A percentile compares a stretch with the other conserved stretches of the same genome.
These are phyloP conservation scores for Apiotrichum veenhuisii DNA, from an alignment of 1,284 basidiomycete genomes.

Conservation along the genomic window DNA sequence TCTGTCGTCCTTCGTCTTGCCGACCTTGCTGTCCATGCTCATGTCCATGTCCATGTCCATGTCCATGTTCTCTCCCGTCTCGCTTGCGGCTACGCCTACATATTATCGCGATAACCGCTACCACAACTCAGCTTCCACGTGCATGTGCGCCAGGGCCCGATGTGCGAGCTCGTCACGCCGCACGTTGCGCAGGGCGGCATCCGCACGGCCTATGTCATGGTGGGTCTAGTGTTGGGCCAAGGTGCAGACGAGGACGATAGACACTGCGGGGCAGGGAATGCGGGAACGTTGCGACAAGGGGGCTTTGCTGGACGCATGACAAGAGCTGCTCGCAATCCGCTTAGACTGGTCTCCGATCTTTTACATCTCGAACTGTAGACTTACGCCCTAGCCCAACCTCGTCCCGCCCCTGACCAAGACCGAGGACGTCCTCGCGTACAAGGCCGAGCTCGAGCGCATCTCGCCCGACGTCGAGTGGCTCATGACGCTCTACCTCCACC, in stretches of 20 bases:
- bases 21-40: background rate
- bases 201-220: slow-evolving; percentile 94
- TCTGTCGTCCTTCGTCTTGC: background rate
- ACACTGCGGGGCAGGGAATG: too few species aligned
- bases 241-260: too few species aligned
- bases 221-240: slow-evolving; percentile 41
- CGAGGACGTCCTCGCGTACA: slow-evolving; percentile 77
- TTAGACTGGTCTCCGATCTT: background rate
- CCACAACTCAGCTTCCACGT: slow-evolving; percentile 71
- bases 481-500: slow-evolving; percentile 93
- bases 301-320: background rate
- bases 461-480: slow-evolving; percentile 80
- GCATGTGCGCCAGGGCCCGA: slow-evolving; percentile 83
- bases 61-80: background rate
- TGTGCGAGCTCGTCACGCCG: slow-evolving; percentile 80
- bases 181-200: slow-evolving; percentile 90
- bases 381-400: slow-evolving; percentile 72
- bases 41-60: too few species aligned
- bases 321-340: background rate
- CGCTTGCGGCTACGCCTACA: background rate
- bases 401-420: slow-evolving; percentile 86
- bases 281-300: too few species aligned
- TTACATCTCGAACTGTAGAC: background rate
- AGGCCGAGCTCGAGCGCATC: slow-evolving; percentile 66
- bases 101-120: background rate